Evolutionary conservation across 345 rosid genomes (phyloP), one percentile per base, ranked within the genome.

Genomic region (Linum usitatissimum): DNA sequence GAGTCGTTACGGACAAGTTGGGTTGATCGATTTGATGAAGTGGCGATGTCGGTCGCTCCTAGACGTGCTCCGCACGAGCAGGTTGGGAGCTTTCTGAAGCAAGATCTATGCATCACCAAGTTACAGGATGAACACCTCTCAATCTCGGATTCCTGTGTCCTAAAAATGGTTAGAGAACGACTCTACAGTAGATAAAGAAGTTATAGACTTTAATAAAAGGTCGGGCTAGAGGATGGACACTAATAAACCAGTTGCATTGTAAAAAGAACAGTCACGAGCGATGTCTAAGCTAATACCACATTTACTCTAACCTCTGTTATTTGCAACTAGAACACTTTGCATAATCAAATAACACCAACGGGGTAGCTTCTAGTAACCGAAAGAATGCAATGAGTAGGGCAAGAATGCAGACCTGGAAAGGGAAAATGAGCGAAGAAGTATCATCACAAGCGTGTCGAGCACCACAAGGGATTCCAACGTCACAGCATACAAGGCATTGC

Each of bases 401-500:
- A 68, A 49, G 60, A 62, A 64, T 55, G 66, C 82, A 64, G 53
- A 94, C 99, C 96, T 90, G 97, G 79, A 94, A 94, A 68, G 90
- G 84, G 66, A 90, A 94, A 68, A 90, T 94, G 71, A 94, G 87
- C 64, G 92, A 84, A 34, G 99, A 84, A 62, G 95, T 95, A 68
- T 94, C 93, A 30, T 75, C 67, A 71, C 99, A 94, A 75, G 92
- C 86, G 74, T 83, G 99, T 61, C 87, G 84, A 38, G 91, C 95
- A 57, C 77, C 67, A 77, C 99, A 94, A 14, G 97, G 90, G 57
- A 83, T 66, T 74, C 99, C 97, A 13, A 86, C 91, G 60, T 94
- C 99, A 71, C 97, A 94, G 76, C 99, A 94, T 57, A 90, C 59
- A 45, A 90, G 92, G 73, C 95, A 94, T 65, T 78, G 92, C 53